Conservation (phyloP, 169 alveolate species). For the Plasmodium knowlesi region DNA sequence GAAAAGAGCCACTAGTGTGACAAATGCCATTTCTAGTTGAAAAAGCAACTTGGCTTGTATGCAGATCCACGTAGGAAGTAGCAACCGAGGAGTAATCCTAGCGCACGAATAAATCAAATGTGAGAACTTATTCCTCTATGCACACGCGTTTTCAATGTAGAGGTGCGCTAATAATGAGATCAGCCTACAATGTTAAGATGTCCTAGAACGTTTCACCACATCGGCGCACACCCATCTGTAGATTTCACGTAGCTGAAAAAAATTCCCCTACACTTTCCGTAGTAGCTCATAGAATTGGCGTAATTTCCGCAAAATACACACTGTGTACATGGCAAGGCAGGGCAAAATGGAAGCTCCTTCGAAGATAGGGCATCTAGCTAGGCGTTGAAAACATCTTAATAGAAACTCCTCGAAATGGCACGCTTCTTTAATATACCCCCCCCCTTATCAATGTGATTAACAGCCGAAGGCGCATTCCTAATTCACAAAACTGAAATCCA, state of each 20-base stretch:
- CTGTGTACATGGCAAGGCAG: not conserved
- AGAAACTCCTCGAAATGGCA: not conserved
- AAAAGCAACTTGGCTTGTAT: not conserved
- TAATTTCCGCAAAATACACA: not conserved
- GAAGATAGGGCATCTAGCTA: not conserved
- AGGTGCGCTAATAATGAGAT: too few relatives aligned
- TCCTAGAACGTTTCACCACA: not conserved
- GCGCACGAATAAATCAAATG: not conserved
- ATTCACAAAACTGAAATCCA: conserved; percentile 59
- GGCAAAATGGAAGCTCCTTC: not conserved
- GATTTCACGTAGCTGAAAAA: not conserved
- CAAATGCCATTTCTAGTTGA: not conserved
- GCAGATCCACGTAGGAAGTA: not conserved
- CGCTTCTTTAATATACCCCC: not conserved
- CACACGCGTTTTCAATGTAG: not conserved
- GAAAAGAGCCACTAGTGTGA: not conserved
- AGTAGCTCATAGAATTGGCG: not conserved
- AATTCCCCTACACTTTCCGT: not conserved
- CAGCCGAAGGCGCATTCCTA: not conserved
- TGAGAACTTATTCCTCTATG: not conserved
- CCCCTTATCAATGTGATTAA: not conserved
- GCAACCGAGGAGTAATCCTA: not conserved
- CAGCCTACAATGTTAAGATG: not conserved
- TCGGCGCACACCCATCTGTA: not conserved
- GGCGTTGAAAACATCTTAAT: not conserved